phyloP scores from a whole-genome alignment of 1,139 yeast species.

The Lodderomyces jiufengensis region DNA sequence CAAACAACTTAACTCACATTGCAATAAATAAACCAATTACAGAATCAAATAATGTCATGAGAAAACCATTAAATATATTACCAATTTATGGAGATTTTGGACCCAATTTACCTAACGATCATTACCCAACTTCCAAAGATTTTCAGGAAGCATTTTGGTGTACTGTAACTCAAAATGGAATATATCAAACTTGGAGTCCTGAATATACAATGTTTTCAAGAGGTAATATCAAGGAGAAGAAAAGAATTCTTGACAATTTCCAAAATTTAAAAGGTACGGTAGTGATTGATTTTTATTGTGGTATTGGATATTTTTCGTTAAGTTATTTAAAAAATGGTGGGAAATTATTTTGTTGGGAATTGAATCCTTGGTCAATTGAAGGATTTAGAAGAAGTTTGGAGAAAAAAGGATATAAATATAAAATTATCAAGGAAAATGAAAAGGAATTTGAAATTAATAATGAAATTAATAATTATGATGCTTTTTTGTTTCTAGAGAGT shows the following conservation, averaged over 20 bases:
- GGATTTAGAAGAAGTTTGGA: constrained; percentile 60
- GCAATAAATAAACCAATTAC: constrained; percentile 72
- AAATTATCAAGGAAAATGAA: constrained; percentile 30
- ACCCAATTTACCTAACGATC: constrained; percentile 27
- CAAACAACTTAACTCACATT: constrained; percentile 45
- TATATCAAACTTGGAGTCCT: constrained; percentile 82
- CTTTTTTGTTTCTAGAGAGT: constrained; percentile 55
- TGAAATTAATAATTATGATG: constrained; percentile 18
- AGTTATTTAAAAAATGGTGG: constrained; percentile 61
- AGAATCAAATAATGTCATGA: constrained; percentile 45
- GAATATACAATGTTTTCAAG: constrained; percentile 81
- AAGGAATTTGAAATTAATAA: constrained; percentile 18
- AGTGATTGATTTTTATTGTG: constrained; percentile 73
- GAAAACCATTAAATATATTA: constrained; percentile 57
- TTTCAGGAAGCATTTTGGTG: constrained; percentile 69
- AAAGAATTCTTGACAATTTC: constrained; percentile 50
- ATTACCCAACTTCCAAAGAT: constrained; percentile 40
- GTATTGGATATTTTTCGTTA: constrained; percentile 82
- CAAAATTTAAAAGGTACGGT: constrained; percentile 31
- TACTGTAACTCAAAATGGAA: constrained; percentile 64
- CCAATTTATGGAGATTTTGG: constrained; percentile 71
- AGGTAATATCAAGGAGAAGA: constrained; percentile 84
- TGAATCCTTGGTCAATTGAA: constrained; percentile 81
- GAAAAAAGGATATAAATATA: constrained; percentile 40
- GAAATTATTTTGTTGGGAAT: constrained; percentile 71